phyloP scores from a whole-genome alignment of 495 filamentous ascomycete species.

The Penicillium simplicissimum region DNA sequence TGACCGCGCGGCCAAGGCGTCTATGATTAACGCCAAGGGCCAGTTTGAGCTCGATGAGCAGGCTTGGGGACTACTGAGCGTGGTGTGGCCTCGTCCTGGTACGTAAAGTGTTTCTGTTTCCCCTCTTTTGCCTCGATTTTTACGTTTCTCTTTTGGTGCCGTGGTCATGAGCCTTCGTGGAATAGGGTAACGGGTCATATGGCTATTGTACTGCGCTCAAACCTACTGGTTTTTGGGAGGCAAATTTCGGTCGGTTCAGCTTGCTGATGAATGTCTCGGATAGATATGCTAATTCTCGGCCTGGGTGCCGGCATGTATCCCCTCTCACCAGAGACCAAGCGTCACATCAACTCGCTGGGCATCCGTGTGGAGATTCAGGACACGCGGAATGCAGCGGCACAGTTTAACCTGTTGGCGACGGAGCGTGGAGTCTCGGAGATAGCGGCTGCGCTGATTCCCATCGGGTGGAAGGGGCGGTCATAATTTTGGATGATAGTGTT shows the following conservation, averaged over 20 bases:
- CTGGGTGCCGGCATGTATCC: slow-evolving; percentile 74
- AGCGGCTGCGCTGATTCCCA: slow-evolving; percentile 84
- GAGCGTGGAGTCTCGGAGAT: slow-evolving; percentile 78
- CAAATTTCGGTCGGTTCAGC: neutral
- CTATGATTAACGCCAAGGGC: slow-evolving; percentile 70
- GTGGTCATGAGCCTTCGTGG: slow-evolving; percentile 8
- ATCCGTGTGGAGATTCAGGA: slow-evolving; percentile 88
- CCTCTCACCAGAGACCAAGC: slow-evolving; percentile 71
- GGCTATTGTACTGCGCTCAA: slow-evolving; percentile 4
- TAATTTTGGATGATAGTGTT: neutral
- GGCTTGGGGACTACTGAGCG: slow-evolving; percentile 72
- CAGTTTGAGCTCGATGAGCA: slow-evolving; percentile 74
- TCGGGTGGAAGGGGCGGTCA: slow-evolving; percentile 69
- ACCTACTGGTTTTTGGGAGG: neutral
- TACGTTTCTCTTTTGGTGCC: slow-evolving; percentile 3
- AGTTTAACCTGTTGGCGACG: slow-evolving; percentile 84
- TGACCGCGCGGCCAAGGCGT: slow-evolving; percentile 34
- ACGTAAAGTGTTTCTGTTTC: slow-evolving; percentile 30
- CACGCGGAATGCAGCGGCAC: slow-evolving; percentile 89
- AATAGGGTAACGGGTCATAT: slow-evolving; percentile 1
- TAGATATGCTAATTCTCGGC: slow-evolving; percentile 88
- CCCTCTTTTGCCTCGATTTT: neutral
- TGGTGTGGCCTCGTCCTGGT: slow-evolving; percentile 93
- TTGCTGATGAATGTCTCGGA: slow-evolving; percentile 20
- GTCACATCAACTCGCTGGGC: slow-evolving; percentile 71